Evolutionary conservation across 768 basidiomycete species (phyloP).

Genomic region (Sarcodon sp.): DNA sequence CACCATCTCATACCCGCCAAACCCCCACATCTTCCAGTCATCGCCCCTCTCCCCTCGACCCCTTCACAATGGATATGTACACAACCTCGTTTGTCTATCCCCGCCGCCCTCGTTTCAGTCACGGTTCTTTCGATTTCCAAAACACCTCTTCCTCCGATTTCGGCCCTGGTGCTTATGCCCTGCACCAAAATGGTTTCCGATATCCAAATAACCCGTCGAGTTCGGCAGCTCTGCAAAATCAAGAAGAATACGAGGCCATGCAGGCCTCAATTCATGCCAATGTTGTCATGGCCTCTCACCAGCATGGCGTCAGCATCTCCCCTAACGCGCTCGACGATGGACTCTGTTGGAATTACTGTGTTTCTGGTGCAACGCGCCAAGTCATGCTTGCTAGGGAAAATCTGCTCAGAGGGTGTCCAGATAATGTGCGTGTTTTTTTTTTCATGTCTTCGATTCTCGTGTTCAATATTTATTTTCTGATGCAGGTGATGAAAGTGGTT

Average conservation of each 20-base stretch:
- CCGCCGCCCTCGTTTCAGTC: constrained; percentile 62
- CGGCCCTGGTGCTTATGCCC: constrained; percentile 10
- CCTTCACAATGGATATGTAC: constrained; percentile 76
- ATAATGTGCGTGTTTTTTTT: constrained; percentile 39
- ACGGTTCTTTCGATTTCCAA: constrained; percentile 50
- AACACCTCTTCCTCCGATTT: constrained; percentile 30
- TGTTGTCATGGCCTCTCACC: constrained; percentile 65
- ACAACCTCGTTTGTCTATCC: constrained; percentile 90
- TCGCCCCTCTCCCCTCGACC: constrained; percentile 6
- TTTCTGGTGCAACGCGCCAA: constrained; percentile 86
- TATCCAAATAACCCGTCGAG: constrained; percentile 9
- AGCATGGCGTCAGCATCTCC: constrained; percentile 76
- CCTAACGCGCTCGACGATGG: constrained; percentile 64
- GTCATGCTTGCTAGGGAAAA: constrained; percentile 85
- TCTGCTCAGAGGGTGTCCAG: constrained; percentile 81
- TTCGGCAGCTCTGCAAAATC: constrained; percentile 15
- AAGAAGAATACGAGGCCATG: constrained; percentile 59
- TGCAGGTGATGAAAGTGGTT: constrained; percentile 25
- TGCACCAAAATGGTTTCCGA: constrained; percentile 15
- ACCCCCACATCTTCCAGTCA: constrained; percentile 11
- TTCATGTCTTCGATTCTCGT: neutral
- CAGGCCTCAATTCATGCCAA: constrained; percentile 26
- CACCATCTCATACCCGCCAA: constrained; percentile 19
- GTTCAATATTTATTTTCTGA: neutral
- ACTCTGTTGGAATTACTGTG: constrained; percentile 77